Percentiles rank a stretch among this genome's conserved stretches.
Evolutionary conservation across 305 asterid species (phyloP).

Genomic region (Fraxinus latifolia): DNA sequence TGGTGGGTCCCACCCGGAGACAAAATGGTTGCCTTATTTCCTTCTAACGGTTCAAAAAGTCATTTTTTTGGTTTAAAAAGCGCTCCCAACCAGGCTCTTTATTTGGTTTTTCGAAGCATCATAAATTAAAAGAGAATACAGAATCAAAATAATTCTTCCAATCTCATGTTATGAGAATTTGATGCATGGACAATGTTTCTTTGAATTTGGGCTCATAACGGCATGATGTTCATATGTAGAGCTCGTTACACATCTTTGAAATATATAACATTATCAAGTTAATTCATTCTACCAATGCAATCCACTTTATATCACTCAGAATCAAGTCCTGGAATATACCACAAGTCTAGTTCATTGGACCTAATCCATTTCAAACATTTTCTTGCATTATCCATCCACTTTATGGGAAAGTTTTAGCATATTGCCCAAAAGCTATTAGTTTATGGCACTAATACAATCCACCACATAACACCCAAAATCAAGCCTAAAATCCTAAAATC

Average conservation of each 20-base stretch:
- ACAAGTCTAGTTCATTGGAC: neutral
- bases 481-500: neutral
- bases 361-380: neutral
- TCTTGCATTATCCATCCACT: neutral
- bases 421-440: neutral
- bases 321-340: neutral
- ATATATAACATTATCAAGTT: neutral
- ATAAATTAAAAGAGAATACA: neutral
- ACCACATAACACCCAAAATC: neutral
- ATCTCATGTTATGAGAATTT: neutral
- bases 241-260: neutral
- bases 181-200: neutral
- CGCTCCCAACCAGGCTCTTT: neutral
- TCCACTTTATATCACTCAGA: neutral
- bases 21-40: too few relatives aligned
- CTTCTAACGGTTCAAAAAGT: too few relatives aligned
- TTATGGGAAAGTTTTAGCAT: neutral
- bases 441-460: neutral
- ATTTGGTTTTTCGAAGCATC: neutral
- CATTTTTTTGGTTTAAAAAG: too few relatives aligned
- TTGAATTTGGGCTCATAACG: neutral
- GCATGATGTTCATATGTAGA: neutral
- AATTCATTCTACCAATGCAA: neutral
- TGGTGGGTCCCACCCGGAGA: too few relatives aligned
- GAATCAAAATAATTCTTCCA: neutral